A percentile compares a stretch with the other conserved stretches of the same genome.
Conservation (phyloP, 768 basidiomycete species). For the Favolaschia claudopus region DNA sequence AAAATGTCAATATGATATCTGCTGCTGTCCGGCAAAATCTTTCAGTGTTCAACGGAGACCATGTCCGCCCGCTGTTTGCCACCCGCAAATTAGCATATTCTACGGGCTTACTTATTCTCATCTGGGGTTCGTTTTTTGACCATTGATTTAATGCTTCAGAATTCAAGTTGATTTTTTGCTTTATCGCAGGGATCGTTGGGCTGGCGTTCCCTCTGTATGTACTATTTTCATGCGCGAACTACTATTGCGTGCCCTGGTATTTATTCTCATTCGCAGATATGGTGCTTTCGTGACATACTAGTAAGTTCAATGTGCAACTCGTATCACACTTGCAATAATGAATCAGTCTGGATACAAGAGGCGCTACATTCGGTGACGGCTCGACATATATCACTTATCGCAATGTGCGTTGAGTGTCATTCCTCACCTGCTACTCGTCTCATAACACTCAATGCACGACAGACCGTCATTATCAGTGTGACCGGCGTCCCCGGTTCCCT, state of each 20-base stretch:
- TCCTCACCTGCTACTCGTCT: background rate
- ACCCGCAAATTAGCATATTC: conserved; percentile 58
- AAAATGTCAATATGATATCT: conserved; percentile 43
- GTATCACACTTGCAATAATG: background rate
- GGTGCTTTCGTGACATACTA: conserved; percentile 63
- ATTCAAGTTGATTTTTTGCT: background rate
- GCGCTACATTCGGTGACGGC: conserved; percentile 73
- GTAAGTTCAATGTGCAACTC: conserved; percentile 44
- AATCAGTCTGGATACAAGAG: conserved; percentile 65
- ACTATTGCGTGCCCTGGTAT: background rate
- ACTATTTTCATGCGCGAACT: conserved; percentile 61
- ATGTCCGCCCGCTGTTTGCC: conserved; percentile 57
- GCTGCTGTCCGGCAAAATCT: conserved; percentile 41
- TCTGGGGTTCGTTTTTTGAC: conserved; percentile 54
- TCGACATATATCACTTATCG: conserved; percentile 78
- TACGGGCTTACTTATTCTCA: conserved; percentile 54
- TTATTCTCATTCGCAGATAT: conserved; percentile 37
- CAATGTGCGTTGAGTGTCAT: conserved; percentile 51
- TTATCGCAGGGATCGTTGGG: conserved; percentile 58
- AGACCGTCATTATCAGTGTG: conserved; percentile 76
- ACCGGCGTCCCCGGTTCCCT: conserved; percentile 78
- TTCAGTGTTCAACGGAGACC: conserved; percentile 29
- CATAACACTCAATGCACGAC: background rate
- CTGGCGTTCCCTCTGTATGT: conserved; percentile 80
- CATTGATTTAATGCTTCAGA: background rate